phyloP scores from a whole-genome alignment of 2,329 filamentous ascomycete genomes.

The Dothideomycetes sp. region DNA sequence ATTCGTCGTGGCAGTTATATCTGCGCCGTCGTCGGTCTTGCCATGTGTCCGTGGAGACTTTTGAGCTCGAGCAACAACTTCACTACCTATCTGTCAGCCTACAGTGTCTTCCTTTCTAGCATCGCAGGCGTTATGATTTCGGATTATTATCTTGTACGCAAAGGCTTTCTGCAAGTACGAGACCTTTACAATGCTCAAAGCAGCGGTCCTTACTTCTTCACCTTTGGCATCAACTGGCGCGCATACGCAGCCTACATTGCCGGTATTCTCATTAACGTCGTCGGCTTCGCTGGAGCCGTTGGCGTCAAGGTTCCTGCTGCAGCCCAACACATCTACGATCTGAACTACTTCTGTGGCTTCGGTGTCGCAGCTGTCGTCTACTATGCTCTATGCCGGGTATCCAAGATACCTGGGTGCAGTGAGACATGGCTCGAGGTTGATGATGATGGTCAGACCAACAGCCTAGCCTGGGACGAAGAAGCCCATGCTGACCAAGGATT shows the following conservation, averaged over 20 bases:
- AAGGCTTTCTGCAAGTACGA: slow-evolving; percentile 68
- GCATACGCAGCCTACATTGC: slow-evolving; percentile 74
- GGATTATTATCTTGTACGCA: slow-evolving; percentile 82
- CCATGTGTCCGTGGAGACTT: slow-evolving; percentile 80
- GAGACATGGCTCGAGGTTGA: slow-evolving; percentile 76
- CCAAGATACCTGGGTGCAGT: slow-evolving; percentile 55
- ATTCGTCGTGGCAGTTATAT: slow-evolving; percentile 84
- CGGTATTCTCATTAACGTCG: slow-evolving; percentile 82
- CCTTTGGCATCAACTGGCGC: slow-evolving; percentile 68
- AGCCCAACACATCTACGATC: slow-evolving; percentile 76
- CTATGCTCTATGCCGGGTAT: slow-evolving; percentile 59
- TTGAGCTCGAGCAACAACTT: slow-evolving; percentile 66
- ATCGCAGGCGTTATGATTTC: slow-evolving; percentile 85
- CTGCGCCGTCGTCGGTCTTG: slow-evolving; percentile 68
- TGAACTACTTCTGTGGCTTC: slow-evolving; percentile 87
- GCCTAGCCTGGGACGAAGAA: slow-evolving; percentile 11
- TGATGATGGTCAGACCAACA: slow-evolving; percentile 19
- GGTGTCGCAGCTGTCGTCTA: slow-evolving; percentile 60
- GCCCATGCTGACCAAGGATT: slow-evolving; percentile 7
- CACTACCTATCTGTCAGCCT: slow-evolving; percentile 83
- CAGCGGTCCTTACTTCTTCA: slow-evolving; percentile 63
- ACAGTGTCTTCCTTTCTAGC: slow-evolving; percentile 83
- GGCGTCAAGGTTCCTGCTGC: slow-evolving; percentile 63
- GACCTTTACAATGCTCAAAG: slow-evolving; percentile 68
- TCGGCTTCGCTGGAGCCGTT: slow-evolving; percentile 79